These are phyloP conservation scores for Penicillium egyptiacum DNA, from an alignment of 495 filamentous ascomycete species.

Conservation along the genomic window DNA sequence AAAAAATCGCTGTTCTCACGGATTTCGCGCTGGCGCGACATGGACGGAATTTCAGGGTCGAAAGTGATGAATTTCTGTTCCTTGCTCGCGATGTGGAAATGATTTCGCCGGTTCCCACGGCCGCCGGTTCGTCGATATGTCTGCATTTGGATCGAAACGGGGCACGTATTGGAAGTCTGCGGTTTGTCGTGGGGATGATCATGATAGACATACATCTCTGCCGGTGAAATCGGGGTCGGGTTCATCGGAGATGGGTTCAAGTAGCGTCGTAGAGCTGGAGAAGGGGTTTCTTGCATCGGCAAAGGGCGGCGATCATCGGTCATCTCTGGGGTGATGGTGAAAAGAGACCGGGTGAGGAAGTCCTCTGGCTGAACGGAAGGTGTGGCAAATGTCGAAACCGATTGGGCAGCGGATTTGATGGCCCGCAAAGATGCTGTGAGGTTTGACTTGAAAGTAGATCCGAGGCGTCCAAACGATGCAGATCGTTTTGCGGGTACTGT, in stretches of 20 bases:
- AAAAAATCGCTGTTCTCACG: conserved; percentile 95
- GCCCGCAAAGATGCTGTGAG: conserved; percentile 88
- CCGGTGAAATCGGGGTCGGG: conserved; percentile 66
- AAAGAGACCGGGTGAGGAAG: conserved; percentile 82
- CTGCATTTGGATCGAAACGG: conserved; percentile 84
- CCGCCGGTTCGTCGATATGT: conserved; percentile 59
- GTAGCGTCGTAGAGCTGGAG: conserved; percentile 86
- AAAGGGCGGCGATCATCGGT: conserved; percentile 86
- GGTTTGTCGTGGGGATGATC: conserved; percentile 43
- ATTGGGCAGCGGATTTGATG: conserved; percentile 79
- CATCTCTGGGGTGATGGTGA: conserved; percentile 75
- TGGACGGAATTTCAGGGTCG: conserved; percentile 46
- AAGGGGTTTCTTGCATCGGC: conserved; percentile 71
- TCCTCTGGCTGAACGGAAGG: conserved; percentile 80
- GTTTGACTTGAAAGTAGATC: conserved; percentile 81
- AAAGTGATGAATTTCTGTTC: conserved; percentile 41
- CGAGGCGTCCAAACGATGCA: conserved; percentile 33
- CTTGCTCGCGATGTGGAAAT: conserved; percentile 33
- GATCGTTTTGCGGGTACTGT: conserved; percentile 24
- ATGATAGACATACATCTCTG: conserved; percentile 62
- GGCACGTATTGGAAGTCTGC: conserved; percentile 48
- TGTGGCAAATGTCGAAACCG: conserved; percentile 73
- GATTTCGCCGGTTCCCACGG: conserved; percentile 36
- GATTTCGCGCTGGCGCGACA: conserved; percentile 78
- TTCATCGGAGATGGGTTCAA: conserved; percentile 84